These are phyloP conservation scores for Cardiospermum halicacabum DNA, from an alignment of 345 rosid genomes.

Conservation along the genomic window DNA sequence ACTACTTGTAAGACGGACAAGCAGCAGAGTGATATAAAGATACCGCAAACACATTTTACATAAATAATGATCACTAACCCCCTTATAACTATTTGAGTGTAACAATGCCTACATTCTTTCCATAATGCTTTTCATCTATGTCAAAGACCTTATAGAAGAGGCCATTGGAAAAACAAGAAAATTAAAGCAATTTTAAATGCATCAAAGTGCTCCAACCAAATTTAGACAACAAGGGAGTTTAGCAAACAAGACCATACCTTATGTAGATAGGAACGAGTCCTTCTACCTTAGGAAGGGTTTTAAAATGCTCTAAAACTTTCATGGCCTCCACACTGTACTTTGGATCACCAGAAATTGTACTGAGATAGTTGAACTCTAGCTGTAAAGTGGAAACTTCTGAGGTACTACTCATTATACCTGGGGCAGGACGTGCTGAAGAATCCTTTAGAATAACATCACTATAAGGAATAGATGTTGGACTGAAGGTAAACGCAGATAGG, in stretches of 20 bases:
- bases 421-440: slow-evolving; percentile 78
- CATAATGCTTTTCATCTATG: not conserved
- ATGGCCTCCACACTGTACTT: slow-evolving; percentile 76
- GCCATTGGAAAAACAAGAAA: not conserved
- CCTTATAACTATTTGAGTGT: not conserved
- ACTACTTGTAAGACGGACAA: not conserved
- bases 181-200: not conserved
- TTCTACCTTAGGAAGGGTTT: slow-evolving; percentile 76
- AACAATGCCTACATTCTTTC: not conserved
- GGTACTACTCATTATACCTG: slow-evolving; percentile 89
- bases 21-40: not conserved
- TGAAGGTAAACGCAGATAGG: slow-evolving; percentile 73
- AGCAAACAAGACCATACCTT: slow-evolving; percentile 42
- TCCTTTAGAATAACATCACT: slow-evolving; percentile 76
- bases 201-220: not conserved
- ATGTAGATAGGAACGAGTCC: slow-evolving; percentile 95
- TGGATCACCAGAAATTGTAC: slow-evolving; percentile 83
- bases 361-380: slow-evolving; percentile 94
- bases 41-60: not conserved
- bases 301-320: slow-evolving; percentile 91
- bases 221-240: not conserved
- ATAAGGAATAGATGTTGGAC: slow-evolving; percentile 80
- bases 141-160: not conserved
- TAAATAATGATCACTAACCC: not conserved
- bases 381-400: slow-evolving; percentile 89